A percentile compares a stretch with the other conserved stretches of the same genome.
Conservation (phyloP, 805 yeast species). For the Starmerella kuoi region DNA sequence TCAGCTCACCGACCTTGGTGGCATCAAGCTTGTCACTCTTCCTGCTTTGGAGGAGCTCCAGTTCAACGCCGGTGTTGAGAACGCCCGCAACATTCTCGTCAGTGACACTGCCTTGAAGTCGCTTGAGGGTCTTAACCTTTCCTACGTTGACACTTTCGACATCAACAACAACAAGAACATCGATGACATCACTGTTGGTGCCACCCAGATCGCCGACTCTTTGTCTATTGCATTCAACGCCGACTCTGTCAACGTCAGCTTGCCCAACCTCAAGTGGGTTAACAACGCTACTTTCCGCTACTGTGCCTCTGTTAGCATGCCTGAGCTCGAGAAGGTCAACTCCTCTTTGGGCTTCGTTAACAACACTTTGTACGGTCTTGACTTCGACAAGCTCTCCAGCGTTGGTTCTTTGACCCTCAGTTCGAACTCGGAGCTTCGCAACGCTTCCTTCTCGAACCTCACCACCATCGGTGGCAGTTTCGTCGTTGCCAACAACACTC, state of each 20-base stretch:
- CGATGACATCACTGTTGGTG: conserved; percentile 48
- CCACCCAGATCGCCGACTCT: conserved; percentile 59
- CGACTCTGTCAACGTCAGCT: conserved; percentile 47
- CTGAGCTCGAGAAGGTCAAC: conserved; percentile 58
- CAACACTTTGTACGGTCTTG: conserved; percentile 41
- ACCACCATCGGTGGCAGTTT: conserved; percentile 85
- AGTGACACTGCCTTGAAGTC: conserved; percentile 34
- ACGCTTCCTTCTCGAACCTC: conserved; percentile 56
- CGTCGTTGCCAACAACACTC: conserved; percentile 72
- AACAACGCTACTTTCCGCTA: conserved; percentile 78
- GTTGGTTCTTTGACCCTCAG: conserved; percentile 72
- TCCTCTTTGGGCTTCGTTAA: conserved; percentile 70
- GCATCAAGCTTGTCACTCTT: conserved; percentile 67
- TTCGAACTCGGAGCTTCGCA: conserved; percentile 61
- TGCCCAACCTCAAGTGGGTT: conserved; percentile 59
- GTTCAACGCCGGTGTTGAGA: conserved; percentile 57
- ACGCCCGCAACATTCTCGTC: conserved; percentile 52
- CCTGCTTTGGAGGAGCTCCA: conserved; percentile 67
- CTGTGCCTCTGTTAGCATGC: conserved; percentile 59
- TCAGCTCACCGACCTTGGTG: conserved; percentile 65
- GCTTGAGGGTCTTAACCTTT: conserved; percentile 31
- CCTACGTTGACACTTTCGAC: conserved; percentile 34
- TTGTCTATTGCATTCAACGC: conserved; percentile 80
- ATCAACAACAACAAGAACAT: conserved; percentile 85
- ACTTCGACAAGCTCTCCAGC: conserved; percentile 37